Conservation (phyloP, 768 basidiomycete genomes). For the Mycena epipterygia region DNA sequence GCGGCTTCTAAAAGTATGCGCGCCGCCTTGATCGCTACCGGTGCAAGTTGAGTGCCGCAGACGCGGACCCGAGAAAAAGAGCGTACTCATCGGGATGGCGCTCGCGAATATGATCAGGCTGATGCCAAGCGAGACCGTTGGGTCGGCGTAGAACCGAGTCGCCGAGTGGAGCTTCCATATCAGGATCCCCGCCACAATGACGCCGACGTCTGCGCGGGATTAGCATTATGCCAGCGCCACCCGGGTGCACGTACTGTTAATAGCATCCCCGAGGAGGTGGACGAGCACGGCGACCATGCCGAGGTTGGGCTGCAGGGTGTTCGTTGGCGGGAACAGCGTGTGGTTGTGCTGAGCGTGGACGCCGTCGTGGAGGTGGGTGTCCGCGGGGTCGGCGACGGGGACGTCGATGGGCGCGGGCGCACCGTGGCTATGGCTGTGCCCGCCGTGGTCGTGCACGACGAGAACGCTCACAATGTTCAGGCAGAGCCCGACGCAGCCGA, state of each 20-base stretch:
- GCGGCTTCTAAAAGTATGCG: constrained; percentile 67
- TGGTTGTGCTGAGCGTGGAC: constrained; percentile 63
- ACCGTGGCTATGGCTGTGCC: constrained; percentile 48
- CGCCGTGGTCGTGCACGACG: constrained; percentile 63
- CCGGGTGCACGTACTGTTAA: constrained; percentile 58
- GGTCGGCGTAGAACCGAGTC: constrained; percentile 66
- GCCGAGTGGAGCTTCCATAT: constrained; percentile 63
- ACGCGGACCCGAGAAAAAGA: background rate
- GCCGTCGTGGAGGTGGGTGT: constrained; percentile 22
- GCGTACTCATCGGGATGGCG: constrained; percentile 66
- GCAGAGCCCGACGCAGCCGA: constrained; percentile 61
- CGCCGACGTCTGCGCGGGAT: constrained; percentile 59
- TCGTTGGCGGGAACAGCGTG: constrained; percentile 53
- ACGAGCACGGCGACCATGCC: constrained; percentile 63
- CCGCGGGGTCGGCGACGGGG: constrained; percentile 23
- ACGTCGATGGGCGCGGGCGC: constrained; percentile 3
- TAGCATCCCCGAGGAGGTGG: constrained; percentile 67
- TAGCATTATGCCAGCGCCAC: constrained; percentile 1
- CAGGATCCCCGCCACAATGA: constrained; percentile 64
- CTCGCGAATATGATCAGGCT: constrained; percentile 66
- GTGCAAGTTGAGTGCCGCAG: constrained; percentile 9
- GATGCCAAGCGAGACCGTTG: constrained; percentile 63
- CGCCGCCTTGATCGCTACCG: constrained; percentile 60
- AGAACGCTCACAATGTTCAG: constrained; percentile 63
- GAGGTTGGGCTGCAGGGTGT: constrained; percentile 54